These are phyloP conservation scores for Claviceps maximensis DNA, from an alignment of 2,329 filamentous ascomycete species.

Conservation along the genomic window DNA sequence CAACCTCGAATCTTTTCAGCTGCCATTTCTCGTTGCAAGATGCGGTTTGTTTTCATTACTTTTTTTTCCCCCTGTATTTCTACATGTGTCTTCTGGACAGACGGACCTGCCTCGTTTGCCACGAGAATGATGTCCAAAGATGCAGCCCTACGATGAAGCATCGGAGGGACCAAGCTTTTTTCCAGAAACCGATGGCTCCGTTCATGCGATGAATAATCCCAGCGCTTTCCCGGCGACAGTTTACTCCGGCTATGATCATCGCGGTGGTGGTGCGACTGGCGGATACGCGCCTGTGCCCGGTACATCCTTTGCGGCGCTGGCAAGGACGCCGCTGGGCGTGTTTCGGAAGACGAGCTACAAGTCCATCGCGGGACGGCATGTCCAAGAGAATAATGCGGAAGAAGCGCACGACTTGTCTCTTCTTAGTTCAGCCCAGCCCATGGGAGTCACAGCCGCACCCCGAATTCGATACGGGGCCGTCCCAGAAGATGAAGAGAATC, in stretches of 20 bases:
- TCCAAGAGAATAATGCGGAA: constrained; percentile 19
- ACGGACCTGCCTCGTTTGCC: constrained; percentile 3
- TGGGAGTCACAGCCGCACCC: constrained; percentile 18
- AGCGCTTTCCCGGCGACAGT: constrained; percentile 13
- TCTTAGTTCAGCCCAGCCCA: constrained; percentile 26
- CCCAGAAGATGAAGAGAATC: constrained; percentile 16
- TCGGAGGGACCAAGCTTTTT: constrained; percentile 7
- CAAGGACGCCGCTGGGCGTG: constrained; percentile 10
- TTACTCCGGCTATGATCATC: constrained; percentile 15
- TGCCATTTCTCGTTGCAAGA: not conserved
- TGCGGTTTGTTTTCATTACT: not conserved
- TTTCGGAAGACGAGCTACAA: constrained; percentile 14
- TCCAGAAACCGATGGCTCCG: constrained; percentile 8
- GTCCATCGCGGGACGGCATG: constrained; percentile 11
- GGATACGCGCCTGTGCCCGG: constrained; percentile 17
- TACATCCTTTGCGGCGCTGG: not conserved
- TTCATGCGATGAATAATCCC: constrained; percentile 10
- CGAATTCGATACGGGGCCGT: constrained; percentile 17
- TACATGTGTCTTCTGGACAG: not conserved
- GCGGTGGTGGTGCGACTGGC: constrained; percentile 8
- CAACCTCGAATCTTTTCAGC: not conserved
- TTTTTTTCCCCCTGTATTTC: not conserved
- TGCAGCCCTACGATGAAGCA: constrained; percentile 19
- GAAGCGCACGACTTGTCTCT: constrained; percentile 32
- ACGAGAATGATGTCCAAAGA: constrained; percentile 14